phyloP scores from a whole-genome alignment of 805 yeast genomes.

The Naumovozyma castellii region DNA sequence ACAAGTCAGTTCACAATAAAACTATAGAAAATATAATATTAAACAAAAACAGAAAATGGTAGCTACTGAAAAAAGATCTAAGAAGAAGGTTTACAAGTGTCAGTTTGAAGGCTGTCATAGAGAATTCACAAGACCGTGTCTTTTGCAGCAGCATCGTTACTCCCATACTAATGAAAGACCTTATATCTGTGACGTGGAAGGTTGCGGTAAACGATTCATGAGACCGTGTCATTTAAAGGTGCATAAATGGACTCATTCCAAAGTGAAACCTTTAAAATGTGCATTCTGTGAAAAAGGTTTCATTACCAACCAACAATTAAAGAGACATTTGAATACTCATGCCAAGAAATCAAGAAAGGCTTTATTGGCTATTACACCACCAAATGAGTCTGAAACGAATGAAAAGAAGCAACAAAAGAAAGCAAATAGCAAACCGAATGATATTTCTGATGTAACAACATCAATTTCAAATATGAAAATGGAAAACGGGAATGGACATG shows the following conservation, averaged over 20 bases:
- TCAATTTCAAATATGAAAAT: background rate
- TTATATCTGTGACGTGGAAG: constrained; percentile 45
- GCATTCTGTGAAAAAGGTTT: constrained; percentile 51
- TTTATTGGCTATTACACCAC: background rate
- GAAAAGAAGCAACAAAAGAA: background rate
- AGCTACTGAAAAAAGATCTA: background rate
- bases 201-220: constrained; percentile 56
- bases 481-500: no score
- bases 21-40: no score
- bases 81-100: constrained; percentile 38
- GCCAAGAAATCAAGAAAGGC: constrained; percentile 24
- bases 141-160: constrained; percentile 58
- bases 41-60: no score
- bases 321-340: constrained; percentile 53
- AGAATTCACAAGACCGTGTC: constrained; percentile 47
- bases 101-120: constrained; percentile 39
- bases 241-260: constrained; percentile 60
- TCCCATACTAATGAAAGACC: constrained; percentile 78
- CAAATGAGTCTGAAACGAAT: background rate
- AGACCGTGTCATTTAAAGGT: constrained; percentile 75
- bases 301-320: constrained; percentile 47
- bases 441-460: background rate
- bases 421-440: background rate
- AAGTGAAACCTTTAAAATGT: constrained; percentile 48
- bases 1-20: no score